Evolutionary conservation across 2,329 filamentous ascomycete species (phyloP).

Genomic region (Claviceps africana): DNA sequence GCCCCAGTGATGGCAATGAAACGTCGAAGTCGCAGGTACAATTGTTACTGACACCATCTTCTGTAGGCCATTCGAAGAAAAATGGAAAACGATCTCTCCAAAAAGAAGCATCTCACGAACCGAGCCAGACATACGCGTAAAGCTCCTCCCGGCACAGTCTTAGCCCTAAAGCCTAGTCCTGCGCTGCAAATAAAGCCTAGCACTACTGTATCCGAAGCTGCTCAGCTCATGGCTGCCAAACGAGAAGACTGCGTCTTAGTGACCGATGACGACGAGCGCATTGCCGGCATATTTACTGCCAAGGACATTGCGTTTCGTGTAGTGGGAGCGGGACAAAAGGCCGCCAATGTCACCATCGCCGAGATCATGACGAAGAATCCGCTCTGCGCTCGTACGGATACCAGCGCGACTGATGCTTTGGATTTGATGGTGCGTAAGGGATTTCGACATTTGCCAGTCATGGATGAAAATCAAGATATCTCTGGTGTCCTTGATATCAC

Average conservation of each 20-base stretch:
- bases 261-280: conserved; percentile 93
- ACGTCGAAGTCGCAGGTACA: neutral
- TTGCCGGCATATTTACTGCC: conserved; percentile 96
- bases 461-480: conserved; percentile 99
- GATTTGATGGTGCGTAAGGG: conserved; percentile 98
- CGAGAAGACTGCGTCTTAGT: conserved; percentile 95
- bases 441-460: conserved; percentile 92
- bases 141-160: conserved; percentile 87
- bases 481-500: conserved; percentile 97
- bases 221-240: conserved; percentile 97
- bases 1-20: neutral
- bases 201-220: conserved; percentile 88
- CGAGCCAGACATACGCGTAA: conserved; percentile 79
- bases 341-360: conserved; percentile 78
- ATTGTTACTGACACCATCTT: conserved; percentile 1
- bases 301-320: conserved; percentile 97
- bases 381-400: conserved; percentile 91
- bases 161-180: conserved; percentile 86
- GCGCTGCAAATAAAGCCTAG: conserved; percentile 94
- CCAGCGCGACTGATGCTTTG: conserved; percentile 90
- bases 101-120: conserved; percentile 75
- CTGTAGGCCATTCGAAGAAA: conserved; percentile 84
- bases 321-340: conserved; percentile 79
- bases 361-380: conserved; percentile 99
- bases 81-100: conserved; percentile 93